Evolutionary conservation across 1,284 basidiomycete species (phyloP).

Genomic region (Trichosporon sp.): DNA sequence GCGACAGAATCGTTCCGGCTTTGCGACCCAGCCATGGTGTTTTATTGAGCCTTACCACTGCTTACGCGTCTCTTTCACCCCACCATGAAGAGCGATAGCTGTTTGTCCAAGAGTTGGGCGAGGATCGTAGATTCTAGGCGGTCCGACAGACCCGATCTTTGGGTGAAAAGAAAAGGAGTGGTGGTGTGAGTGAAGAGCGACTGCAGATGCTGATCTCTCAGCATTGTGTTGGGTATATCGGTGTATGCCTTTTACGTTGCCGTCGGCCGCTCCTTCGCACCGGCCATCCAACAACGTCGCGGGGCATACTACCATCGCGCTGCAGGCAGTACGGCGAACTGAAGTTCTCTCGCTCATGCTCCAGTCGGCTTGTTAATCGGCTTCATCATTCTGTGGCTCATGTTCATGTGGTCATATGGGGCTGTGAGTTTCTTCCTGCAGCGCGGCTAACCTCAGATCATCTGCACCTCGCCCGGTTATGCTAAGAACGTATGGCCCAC

Average conservation of each 20-base stretch:
- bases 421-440: constrained; percentile 59
- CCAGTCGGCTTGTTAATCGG: constrained; percentile 65
- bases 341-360: not conserved
- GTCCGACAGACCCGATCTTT: constrained; percentile 36
- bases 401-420: constrained; percentile 72
- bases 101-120: not conserved
- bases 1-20: not conserved
- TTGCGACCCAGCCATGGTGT: not conserved
- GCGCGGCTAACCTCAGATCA: constrained; percentile 55
- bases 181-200: constrained; percentile 32
- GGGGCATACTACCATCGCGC: constrained; percentile 59
- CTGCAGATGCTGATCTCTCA: constrained; percentile 21
- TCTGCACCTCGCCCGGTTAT: constrained; percentile 68
- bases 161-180: constrained; percentile 40
- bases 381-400: constrained; percentile 66
- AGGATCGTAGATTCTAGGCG: not conserved
- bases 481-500: constrained; percentile 64
- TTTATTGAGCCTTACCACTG: not conserved
- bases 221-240: constrained; percentile 42
- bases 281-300: constrained; percentile 62
- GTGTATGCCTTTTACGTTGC: constrained; percentile 67
- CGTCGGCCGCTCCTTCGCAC: constrained; percentile 66
- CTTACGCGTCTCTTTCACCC: not conserved
- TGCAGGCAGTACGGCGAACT: constrained; percentile 63
- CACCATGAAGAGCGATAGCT: not conserved